Evolutionary conservation across 805 yeast species (phyloP).

Genomic region (Candida sithepensis): DNA sequence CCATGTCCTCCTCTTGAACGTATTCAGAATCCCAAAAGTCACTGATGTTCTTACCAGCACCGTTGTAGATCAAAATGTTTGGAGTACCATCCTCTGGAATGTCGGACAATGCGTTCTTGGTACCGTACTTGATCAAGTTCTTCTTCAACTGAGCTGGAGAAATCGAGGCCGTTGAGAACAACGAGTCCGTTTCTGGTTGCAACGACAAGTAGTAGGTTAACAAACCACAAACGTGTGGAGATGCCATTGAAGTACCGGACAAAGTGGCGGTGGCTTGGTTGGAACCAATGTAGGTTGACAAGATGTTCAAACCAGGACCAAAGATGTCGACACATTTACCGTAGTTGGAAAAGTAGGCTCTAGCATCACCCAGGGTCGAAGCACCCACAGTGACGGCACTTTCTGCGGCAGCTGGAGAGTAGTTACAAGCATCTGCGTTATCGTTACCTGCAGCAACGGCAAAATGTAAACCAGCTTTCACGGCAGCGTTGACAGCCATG

Average conservation of each 20-base stretch:
- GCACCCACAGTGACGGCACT: constrained; percentile 94
- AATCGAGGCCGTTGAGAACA: constrained; percentile 54
- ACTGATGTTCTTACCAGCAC: constrained; percentile 71
- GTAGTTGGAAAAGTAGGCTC: constrained; percentile 94
- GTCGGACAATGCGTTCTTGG: constrained; percentile 55
- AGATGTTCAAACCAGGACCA: constrained; percentile 91
- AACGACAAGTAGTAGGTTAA: constrained; percentile 84
- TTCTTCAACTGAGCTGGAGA: constrained; percentile 76
- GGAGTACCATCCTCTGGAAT: constrained; percentile 69
- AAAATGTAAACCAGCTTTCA: constrained; percentile 81
- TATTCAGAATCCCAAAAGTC: constrained; percentile 50
- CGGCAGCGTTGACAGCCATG: constrained; percentile 86
- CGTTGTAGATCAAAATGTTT: constrained; percentile 73
- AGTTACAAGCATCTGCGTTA: constrained; percentile 86
- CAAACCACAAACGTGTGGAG: constrained; percentile 93
- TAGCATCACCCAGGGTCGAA: constrained; percentile 77
- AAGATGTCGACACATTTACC: constrained; percentile 95
- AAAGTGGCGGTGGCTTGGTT: constrained; percentile 71
- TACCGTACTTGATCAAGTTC: constrained; percentile 66
- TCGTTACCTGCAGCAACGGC: constrained; percentile 98
- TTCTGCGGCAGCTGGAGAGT: constrained; percentile 86
- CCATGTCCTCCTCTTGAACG: constrained; percentile 1
- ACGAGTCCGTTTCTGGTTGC: constrained; percentile 71
- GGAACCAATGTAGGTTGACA: constrained; percentile 81
- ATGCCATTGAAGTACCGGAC: constrained; percentile 98